Evolutionary conservation across 2,329 filamentous ascomycete genomes (phyloP), one percentile per base, ranked within the genome.

Genomic region (Pseudonectria foliicola): DNA sequence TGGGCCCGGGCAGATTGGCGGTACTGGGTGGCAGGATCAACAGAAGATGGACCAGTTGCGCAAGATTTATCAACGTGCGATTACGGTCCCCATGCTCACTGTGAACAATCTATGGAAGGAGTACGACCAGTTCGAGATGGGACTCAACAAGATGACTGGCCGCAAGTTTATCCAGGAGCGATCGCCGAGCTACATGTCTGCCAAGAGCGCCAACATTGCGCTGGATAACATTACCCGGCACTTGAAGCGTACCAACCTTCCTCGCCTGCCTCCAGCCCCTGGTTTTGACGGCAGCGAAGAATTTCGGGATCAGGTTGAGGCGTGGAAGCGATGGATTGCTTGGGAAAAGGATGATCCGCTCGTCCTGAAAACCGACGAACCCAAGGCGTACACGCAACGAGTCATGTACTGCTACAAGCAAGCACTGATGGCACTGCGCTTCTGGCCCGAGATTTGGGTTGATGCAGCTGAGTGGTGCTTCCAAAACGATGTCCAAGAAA

Each of bases 301-400:
- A 44, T 98, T 85, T 55, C 68, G 77, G 45, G 75, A 82, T 31
- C 93, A 98, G 60, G 80, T 95, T 29, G 77, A 85, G 31, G 69
- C 92, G 18, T 98, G 92, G 92, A 88, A 87, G 57, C 80, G 76
- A 46, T 98, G 93, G 92, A 83, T 98, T 46, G 70, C 80, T 4
- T 98, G 89, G 88, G 92, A 98, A 62, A 94, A 90, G 61, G 82
- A 85, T 13, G 92, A 98, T 54, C 88, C 87, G 1, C 68, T 98
- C 3, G 85, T 94, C 15, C 67, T 96, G 34, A 85, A 85, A 54
- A 72, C 81, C 3, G 89, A 96, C 35, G 89, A 96, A 48, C 68
- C 75, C 4, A 73, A 78, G 34, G 72, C 76, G 6, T 92, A 82
- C 61, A 83, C 82, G 46, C 75, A 83, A 46, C 81, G 92, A 27